phyloP scores from a whole-genome alignment of 768 basidiomycete genomes.

The Pisolithus microcarpus region DNA sequence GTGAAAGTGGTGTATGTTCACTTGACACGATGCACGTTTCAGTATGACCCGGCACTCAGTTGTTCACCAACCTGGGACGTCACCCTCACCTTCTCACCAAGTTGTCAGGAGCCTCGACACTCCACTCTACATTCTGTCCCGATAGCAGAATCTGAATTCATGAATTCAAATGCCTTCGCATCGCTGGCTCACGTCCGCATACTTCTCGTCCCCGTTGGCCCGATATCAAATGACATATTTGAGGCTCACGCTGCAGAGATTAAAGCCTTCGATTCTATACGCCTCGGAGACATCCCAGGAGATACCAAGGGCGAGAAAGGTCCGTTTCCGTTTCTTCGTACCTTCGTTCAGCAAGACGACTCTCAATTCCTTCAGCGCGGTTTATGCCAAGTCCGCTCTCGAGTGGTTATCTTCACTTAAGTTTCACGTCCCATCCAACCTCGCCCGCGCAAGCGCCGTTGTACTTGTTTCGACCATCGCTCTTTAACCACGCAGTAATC shows the following conservation, averaged over 20 bases:
- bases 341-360: conserved; percentile 1
- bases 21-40: neutral
- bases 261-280: conserved; percentile 61
- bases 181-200: conserved; percentile 82
- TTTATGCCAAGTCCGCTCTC: conserved; percentile 77
- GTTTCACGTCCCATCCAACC: conserved; percentile 68
- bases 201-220: conserved; percentile 79
- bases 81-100: neutral
- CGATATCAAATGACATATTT: conserved; percentile 61
- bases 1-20: neutral
- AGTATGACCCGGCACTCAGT: neutral
- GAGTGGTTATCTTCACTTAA: conserved; percentile 75
- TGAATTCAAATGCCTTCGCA: conserved; percentile 70
- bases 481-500: conserved; percentile 82
- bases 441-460: conserved; percentile 61
- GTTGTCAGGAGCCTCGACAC: neutral
- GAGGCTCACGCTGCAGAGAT: conserved; percentile 72
- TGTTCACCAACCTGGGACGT: neutral
- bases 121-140: no score
- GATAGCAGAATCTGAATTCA: conserved; percentile 22
- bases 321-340: conserved; percentile 34
- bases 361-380: conserved; percentile 42
- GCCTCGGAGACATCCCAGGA: conserved; percentile 77
- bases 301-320: conserved; percentile 73
- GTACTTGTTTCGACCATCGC: conserved; percentile 68